Conservation (phyloP, 2,329 filamentous ascomycete species). For the Trichoderma sp. region DNA sequence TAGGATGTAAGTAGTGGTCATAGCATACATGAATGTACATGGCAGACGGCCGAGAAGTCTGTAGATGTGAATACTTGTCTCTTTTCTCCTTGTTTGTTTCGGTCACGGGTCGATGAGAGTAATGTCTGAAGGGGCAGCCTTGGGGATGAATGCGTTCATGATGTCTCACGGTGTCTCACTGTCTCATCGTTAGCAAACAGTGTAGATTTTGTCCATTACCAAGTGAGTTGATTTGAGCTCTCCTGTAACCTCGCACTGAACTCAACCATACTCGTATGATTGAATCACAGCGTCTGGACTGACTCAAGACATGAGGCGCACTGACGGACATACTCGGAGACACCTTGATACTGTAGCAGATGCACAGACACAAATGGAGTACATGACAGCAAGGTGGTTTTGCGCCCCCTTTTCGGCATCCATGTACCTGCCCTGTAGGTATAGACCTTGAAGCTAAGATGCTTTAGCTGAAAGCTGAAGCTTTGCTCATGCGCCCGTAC, state of each 20-base stretch:
- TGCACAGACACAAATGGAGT: background rate
- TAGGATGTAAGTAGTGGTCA: conserved; percentile 16
- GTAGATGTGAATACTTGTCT: background rate
- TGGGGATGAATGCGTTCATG: background rate
- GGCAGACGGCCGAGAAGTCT: background rate
- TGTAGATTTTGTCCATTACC: background rate
- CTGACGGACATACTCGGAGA: background rate
- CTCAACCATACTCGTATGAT: background rate
- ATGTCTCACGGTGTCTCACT: background rate
- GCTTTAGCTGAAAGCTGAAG: background rate
- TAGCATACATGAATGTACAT: conserved; percentile 17
- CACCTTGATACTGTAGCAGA: background rate
- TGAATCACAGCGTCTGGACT: background rate
- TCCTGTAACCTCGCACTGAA: background rate
- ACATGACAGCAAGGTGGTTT: background rate
- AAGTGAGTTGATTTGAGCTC: background rate
- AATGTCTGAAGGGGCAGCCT: background rate
- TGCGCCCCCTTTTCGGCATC: background rate
- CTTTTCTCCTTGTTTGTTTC: background rate
- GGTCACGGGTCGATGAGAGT: background rate
- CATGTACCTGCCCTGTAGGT: background rate
- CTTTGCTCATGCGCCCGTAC: background rate
- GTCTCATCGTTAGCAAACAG: background rate
- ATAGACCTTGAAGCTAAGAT: background rate
- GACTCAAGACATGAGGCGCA: background rate